A percentile compares a stretch with the other conserved stretches of the same genome.
phyloP scores from a whole-genome alignment of 352 stramenopile species.

The Phytophthora tentaculata region DNA sequence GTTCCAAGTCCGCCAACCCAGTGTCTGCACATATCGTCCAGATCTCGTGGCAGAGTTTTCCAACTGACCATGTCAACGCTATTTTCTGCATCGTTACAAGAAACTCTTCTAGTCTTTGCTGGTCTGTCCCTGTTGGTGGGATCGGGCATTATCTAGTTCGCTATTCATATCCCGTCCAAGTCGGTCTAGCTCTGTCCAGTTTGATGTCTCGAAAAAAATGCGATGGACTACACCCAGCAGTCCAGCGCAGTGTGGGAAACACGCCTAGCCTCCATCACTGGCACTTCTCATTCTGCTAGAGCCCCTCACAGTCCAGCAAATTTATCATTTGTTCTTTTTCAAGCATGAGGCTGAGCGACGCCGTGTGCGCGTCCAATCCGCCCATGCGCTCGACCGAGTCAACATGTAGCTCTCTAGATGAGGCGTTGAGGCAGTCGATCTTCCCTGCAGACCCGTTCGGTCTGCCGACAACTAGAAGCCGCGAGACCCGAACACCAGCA shows the following conservation, averaged over 20 bases:
- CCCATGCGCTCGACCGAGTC: conserved; percentile 41
- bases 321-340: conserved; percentile 4
- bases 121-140: not conserved
- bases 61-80: conserved; percentile 25
- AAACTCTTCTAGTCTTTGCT: conserved; percentile 19
- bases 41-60: conserved; percentile 11
- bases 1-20: conserved; percentile 1
- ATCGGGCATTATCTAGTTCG: too few species aligned
- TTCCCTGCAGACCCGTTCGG: conserved; percentile 34
- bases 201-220: conserved; percentile 34
- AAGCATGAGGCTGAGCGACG: conserved; percentile 38
- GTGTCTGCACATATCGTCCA: not conserved
- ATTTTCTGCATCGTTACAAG: conserved; percentile 29
- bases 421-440: conserved; percentile 36
- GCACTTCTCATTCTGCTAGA: conserved; percentile 36
- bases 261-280: conserved; percentile 27
- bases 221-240: conserved; percentile 28
- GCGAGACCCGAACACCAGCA: conserved; percentile 21
- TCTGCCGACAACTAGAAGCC: conserved; percentile 17
- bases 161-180: conserved; percentile 27
- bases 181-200: not conserved
- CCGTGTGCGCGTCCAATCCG: conserved; percentile 19
- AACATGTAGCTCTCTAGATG: conserved; percentile 39
- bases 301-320: conserved; percentile 2
- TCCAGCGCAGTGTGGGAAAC: conserved; percentile 31